Evolutionary conservation across 148 eudicot genomes (phyloP).

Genomic region (Oxyria digyna): DNA sequence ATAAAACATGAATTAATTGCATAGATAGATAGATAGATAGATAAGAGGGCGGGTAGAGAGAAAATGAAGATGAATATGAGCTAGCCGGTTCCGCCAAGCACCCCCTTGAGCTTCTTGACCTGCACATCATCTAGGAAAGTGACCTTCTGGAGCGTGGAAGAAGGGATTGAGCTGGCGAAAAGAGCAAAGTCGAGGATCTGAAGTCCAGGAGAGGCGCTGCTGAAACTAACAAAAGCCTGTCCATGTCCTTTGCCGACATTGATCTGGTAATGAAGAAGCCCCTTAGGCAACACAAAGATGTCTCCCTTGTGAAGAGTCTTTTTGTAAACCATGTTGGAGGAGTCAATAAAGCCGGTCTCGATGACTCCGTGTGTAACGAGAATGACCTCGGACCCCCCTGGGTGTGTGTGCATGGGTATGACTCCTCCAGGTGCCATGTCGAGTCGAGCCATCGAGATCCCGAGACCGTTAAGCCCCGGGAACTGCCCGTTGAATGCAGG

Average conservation of each 20-base stretch:
- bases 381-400: slow-evolving; percentile 44
- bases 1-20: no score
- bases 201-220: slow-evolving; percentile 61
- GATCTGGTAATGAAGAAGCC: slow-evolving; percentile 66
- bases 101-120: slow-evolving; percentile 69
- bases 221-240: slow-evolving; percentile 43
- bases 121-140: slow-evolving; percentile 51
- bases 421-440: slow-evolving; percentile 69
- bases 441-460: slow-evolving; percentile 56
- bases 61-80: no score
- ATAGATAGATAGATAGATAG: no score
- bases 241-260: slow-evolving; percentile 36
- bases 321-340: slow-evolving; percentile 37
- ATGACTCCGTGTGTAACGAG: slow-evolving; percentile 45
- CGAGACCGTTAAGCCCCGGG: slow-evolving; percentile 70
- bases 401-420: slow-evolving; percentile 83
- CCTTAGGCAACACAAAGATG: slow-evolving; percentile 71
- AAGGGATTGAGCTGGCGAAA: slow-evolving; percentile 45
- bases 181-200: slow-evolving; percentile 65
- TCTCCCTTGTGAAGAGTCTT: slow-evolving; percentile 51
- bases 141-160: slow-evolving; percentile 31
- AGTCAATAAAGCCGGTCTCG: slow-evolving; percentile 57
- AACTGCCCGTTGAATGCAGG: slow-evolving; percentile 64
- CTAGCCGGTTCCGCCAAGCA: slow-evolving; percentile 55
- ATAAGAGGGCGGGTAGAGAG: no score